phyloP scores from a whole-genome alignment of 768 basidiomycete genomes.

The Steccherinum ochraceum region DNA sequence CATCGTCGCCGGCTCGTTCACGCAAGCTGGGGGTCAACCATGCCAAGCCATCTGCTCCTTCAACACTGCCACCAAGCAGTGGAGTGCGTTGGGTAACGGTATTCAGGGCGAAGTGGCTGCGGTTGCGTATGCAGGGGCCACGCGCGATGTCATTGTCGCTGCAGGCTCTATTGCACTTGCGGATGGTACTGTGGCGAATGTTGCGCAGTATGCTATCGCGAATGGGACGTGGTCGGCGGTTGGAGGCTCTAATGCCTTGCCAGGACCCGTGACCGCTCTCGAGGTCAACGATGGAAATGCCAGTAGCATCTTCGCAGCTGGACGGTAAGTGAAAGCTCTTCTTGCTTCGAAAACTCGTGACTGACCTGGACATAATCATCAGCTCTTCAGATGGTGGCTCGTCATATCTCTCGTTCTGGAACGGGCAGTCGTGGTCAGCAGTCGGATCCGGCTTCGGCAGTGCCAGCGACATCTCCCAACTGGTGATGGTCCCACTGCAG shows the following conservation, averaged over 20 bases:
- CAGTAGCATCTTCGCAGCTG: conserved; percentile 87
- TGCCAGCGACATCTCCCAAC: conserved; percentile 66
- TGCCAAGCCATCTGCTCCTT: conserved; percentile 80
- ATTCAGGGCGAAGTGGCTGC: conserved; percentile 76
- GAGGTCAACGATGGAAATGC: conserved; percentile 76
- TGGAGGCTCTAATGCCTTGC: conserved; percentile 54
- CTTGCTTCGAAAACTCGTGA: not conserved
- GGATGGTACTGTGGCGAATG: conserved; percentile 58
- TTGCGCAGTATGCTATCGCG: conserved; percentile 64
- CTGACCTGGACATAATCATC: conserved; percentile 2
- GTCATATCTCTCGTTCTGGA: conserved; percentile 79
- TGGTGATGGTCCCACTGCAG: conserved; percentile 86
- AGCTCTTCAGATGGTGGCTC: conserved; percentile 54
- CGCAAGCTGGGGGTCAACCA: conserved; percentile 62
- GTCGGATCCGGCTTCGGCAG: conserved; percentile 51
- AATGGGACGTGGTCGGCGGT: conserved; percentile 73
- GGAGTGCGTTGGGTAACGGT: conserved; percentile 75
- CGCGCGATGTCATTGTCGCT: conserved; percentile 67
- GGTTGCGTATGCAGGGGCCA: conserved; percentile 77
- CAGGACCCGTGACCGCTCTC: conserved; percentile 87
- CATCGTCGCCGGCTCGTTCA: conserved; percentile 86
- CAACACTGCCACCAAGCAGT: conserved; percentile 62
- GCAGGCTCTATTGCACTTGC: conserved; percentile 72
- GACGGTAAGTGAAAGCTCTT: conserved; percentile 51
- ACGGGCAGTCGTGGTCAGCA: conserved; percentile 70